Evolutionary conservation across 257 asterid genomes (phyloP), one percentile per base, ranked within the genome.

Genomic region (Prunella vulgaris): DNA sequence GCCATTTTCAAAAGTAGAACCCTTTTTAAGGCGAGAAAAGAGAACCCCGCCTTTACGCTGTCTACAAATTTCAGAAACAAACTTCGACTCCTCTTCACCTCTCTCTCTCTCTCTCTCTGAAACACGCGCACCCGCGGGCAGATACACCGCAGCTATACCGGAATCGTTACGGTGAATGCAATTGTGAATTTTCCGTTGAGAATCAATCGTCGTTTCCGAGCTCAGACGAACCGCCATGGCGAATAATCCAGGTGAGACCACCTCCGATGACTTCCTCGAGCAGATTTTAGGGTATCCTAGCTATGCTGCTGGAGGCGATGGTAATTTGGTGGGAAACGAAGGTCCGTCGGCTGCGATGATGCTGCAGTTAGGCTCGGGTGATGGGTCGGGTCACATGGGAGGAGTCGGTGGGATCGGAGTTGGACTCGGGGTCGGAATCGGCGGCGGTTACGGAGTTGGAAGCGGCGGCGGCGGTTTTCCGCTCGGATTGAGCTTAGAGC

Each of bases 231-330:
- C 66, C 52, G 63, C 72, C 75, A 93, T 93, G 98, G 88, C 97
- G 38, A 93, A 85, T 70, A 86, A 90, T 71, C 86, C 83, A 17
- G 76, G 90, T 9, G 97, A 92, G 33, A 74, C 82, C 48, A 71
- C 95, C 13, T 83, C 97, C 65, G 98, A 90, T 60, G 98, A 93
- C 67, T 93, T 93, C 73, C 74, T 93, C 30, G 97, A 93, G 56
- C 97, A 93, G 74, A 82, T 93, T 60, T 75, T 93, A 25, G 92
- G 96, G 66, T 93, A 81, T 69, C 97, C 82, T 15, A 69, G 82
- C 59, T 91, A 85, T 40, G 84, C 84, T 0, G 66, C 78, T 3
- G 89, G 78, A 5, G 71, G 73, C 20, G 89, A 83, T 8, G 53
- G 79, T 30, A 86, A 82, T 79, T 69, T 87, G 80, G 83, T 78